These are phyloP conservation scores for Verticillium albo-atrum DNA, from an alignment of 2,329 filamentous ascomycete species.

Conservation along the genomic window DNA sequence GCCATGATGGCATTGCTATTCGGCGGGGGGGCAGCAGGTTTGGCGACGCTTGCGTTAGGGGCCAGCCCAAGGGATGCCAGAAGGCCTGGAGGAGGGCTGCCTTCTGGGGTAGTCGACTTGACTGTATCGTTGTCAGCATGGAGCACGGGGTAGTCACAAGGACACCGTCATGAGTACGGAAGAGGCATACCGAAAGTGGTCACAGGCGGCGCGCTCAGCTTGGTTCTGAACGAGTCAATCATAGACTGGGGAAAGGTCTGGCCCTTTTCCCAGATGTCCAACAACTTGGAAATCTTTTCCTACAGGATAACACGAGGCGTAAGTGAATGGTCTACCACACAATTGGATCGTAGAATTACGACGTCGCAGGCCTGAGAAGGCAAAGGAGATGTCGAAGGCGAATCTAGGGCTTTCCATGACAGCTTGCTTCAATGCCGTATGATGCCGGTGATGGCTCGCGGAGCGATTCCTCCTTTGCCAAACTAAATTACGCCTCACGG, in stretches of 20 bases:
- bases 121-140: slow-evolving; percentile 35
- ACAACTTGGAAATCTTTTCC: slow-evolving; percentile 92
- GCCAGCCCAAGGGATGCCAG: slow-evolving; percentile 31
- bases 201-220: slow-evolving; percentile 37
- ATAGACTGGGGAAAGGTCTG: slow-evolving; percentile 81
- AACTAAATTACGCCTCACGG: not conserved
- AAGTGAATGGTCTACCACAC: slow-evolving; percentile 24
- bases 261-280: slow-evolving; percentile 97
- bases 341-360: not conserved
- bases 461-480: not conserved
- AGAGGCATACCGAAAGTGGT: not conserved
- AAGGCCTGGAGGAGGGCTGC: slow-evolving; percentile 49
- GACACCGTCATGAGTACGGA: not conserved
- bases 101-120: slow-evolving; percentile 66
- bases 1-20: slow-evolving; percentile 63
- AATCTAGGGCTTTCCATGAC: not conserved
- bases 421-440: not conserved
- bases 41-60: slow-evolving; percentile 6
- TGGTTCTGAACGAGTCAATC: slow-evolving; percentile 78
- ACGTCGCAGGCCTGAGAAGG: not conserved
- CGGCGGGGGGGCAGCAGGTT: slow-evolving; percentile 25
- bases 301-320: slow-evolving; percentile 50
- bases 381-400: slow-evolving; percentile 13
- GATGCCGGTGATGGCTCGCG: not conserved
- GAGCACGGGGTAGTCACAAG: not conserved